These are phyloP conservation scores for Gossypium ekmanianum DNA, from an alignment of 345 rosid species.

Conservation along the genomic window DNA sequence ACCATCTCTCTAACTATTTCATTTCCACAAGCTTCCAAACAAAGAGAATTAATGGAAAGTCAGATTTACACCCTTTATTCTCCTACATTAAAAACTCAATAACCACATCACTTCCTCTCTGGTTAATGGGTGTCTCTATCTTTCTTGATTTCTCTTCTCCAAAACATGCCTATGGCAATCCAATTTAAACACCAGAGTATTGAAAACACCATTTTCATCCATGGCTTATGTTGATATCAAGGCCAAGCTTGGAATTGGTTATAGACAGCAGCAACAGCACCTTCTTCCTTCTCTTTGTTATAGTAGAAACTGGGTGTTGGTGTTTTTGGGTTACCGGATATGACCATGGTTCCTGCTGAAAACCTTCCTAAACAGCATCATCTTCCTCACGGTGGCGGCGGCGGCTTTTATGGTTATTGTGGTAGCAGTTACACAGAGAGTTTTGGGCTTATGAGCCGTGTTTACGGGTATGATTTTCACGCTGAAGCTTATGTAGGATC, in stretches of 20 bases:
- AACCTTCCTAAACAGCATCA: slow-evolving; percentile 29
- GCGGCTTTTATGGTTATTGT: slow-evolving; percentile 37
- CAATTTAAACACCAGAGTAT: slow-evolving; percentile 24
- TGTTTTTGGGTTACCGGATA: slow-evolving; percentile 40
- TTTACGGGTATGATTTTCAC: slow-evolving; percentile 43
- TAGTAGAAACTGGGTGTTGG: slow-evolving; percentile 15
- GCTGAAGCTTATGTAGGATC: slow-evolving; percentile 45
- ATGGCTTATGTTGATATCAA: slow-evolving; percentile 37
- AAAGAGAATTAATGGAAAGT: slow-evolving; percentile 83
- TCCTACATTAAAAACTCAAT: slow-evolving; percentile 21
- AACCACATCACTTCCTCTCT: slow-evolving; percentile 36
- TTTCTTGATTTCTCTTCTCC: background rate
- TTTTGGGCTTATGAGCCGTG: slow-evolving; percentile 46
- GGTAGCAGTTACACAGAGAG: slow-evolving; percentile 24
- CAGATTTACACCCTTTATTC: slow-evolving; percentile 55
- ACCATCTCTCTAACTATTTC: slow-evolving; percentile 48
- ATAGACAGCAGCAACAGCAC: background rate
- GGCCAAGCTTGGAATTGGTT: background rate
- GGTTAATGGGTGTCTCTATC: slow-evolving; percentile 39
- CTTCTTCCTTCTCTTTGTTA: background rate
- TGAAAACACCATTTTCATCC: slow-evolving; percentile 24
- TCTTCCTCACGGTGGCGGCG: slow-evolving; percentile 19
- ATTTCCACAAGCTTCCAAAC: slow-evolving; percentile 79
- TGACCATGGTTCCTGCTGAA: slow-evolving; percentile 72
- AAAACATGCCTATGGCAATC: slow-evolving; percentile 34